phyloP scores from a whole-genome alignment of 805 yeast genomes.

The Zygosaccharomyces kombuchaensis region DNA sequence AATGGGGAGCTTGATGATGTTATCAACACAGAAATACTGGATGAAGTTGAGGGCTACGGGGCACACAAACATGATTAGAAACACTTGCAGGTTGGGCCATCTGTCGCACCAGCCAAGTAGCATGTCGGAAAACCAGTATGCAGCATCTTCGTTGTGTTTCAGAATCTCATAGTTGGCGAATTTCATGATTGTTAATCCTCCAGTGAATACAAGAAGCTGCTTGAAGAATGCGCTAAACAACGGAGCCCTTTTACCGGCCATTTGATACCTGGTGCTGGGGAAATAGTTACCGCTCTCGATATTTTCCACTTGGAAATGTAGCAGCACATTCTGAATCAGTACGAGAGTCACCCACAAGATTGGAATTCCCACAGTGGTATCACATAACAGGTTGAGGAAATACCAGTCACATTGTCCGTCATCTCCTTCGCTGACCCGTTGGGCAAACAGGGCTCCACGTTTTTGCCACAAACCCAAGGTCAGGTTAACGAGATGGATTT shows the following conservation, averaged over 20 bases:
- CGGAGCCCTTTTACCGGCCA: slow-evolving; percentile 61
- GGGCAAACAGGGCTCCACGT: slow-evolving; percentile 18
- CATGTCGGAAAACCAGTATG: slow-evolving; percentile 71
- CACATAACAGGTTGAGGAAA: slow-evolving; percentile 80
- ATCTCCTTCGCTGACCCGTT: slow-evolving; percentile 26
- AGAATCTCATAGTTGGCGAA: slow-evolving; percentile 52
- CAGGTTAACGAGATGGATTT: slow-evolving; percentile 76
- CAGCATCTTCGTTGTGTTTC: slow-evolving; percentile 59
- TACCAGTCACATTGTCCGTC: slow-evolving; percentile 92
- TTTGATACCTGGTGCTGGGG: slow-evolving; percentile 23
- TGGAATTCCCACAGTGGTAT: slow-evolving; percentile 92
- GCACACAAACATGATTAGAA: slow-evolving; percentile 78
- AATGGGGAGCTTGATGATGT: slow-evolving; percentile 57
- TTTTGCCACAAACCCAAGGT: slow-evolving; percentile 53
- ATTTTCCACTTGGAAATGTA: slow-evolving; percentile 34
- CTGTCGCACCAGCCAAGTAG: slow-evolving; percentile 78
- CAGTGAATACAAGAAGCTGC: slow-evolving; percentile 65
- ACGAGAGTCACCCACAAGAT: slow-evolving; percentile 59
- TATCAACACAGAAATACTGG: slow-evolving; percentile 70
- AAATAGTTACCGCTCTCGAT: slow-evolving; percentile 46
- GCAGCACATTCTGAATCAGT: slow-evolving; percentile 43
- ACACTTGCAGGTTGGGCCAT: slow-evolving; percentile 77
- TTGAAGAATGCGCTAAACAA: slow-evolving; percentile 59
- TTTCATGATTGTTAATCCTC: slow-evolving; percentile 63
- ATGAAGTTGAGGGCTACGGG: slow-evolving; percentile 71